Evolutionary conservation across 1,284 basidiomycete species (phyloP).

Genomic region (Boletellus deceptivus): DNA sequence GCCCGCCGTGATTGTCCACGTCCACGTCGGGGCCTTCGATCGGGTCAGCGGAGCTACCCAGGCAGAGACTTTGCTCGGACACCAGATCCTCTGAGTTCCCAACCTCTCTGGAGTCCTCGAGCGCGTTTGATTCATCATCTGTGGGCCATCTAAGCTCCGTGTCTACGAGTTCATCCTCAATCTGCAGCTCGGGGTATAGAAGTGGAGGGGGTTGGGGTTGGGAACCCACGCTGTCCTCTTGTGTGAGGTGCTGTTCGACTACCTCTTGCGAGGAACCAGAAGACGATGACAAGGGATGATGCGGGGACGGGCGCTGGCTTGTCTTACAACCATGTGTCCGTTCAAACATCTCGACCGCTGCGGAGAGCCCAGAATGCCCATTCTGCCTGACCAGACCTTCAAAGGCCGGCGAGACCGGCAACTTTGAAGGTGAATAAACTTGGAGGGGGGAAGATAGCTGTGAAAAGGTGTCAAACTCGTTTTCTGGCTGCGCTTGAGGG

Average conservation of each 20-base stretch:
- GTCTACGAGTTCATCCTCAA: slow-evolving; percentile 11
- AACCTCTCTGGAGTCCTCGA: not conserved
- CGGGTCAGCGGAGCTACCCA: slow-evolving; percentile 2
- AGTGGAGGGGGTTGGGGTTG: not conserved
- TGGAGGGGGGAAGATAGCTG: slow-evolving; percentile 35
- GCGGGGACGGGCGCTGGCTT: slow-evolving; percentile 12
- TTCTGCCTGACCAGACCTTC: slow-evolving; percentile 17
- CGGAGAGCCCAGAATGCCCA: slow-evolving; percentile 8
- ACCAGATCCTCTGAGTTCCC: not conserved
- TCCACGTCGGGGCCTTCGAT: slow-evolving; percentile 11
- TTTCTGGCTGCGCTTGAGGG: not conserved
- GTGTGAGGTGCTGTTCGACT: slow-evolving; percentile 33
- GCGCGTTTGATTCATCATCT: slow-evolving; percentile 18
- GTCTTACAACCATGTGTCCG: slow-evolving; percentile 8
- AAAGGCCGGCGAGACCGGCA: slow-evolving; percentile 36
- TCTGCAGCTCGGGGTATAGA: not conserved
- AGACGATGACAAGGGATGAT: slow-evolving; percentile 16
- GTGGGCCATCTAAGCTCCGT: slow-evolving; percentile 30
- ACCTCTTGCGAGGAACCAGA: slow-evolving; percentile 32
- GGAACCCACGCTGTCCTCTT: slow-evolving; percentile 17
- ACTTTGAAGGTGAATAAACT: slow-evolving; percentile 9
- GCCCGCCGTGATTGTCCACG: not conserved
- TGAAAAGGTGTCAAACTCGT: slow-evolving; percentile 12
- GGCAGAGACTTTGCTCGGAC: not conserved
- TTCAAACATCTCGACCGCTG: slow-evolving; percentile 22